phyloP scores from a whole-genome alignment of 192 early-diverging fungal species.

The Umbelopsis vinacea region DNA sequence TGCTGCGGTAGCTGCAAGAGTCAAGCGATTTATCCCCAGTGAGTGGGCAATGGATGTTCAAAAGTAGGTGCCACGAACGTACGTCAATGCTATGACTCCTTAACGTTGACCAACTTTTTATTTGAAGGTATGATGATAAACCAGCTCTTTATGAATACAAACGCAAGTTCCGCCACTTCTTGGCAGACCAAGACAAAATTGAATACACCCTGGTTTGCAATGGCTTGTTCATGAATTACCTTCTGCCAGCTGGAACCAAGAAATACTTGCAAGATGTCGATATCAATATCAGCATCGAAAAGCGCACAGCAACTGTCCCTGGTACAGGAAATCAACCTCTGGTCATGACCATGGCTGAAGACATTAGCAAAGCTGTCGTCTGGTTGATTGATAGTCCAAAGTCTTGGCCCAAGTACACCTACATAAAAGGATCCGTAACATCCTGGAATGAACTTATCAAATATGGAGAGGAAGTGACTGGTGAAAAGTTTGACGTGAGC shows the following conservation, averaged over 20 bases:
- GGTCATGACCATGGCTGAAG: not conserved
- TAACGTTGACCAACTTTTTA: not conserved
- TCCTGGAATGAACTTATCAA: not conserved
- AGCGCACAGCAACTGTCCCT: not conserved
- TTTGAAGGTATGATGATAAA: not conserved
- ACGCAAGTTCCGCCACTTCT: not conserved
- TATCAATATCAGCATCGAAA: not conserved
- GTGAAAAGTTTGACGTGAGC: not conserved
- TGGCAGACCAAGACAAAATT: not conserved
- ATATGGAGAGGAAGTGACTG: conserved; percentile 7
- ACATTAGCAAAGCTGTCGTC: conserved; percentile 2
- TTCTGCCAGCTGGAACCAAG: not conserved
- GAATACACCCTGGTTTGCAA: conserved; percentile 1
- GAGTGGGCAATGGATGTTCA: not conserved
- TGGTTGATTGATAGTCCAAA: not conserved
- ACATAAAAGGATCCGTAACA: not conserved
- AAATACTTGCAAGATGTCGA: not conserved
- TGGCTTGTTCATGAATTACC: conserved; percentile 10
- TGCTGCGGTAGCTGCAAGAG: not conserved
- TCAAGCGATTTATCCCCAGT: conserved; percentile 12
- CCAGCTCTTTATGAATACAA: not conserved
- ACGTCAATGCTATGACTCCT: not conserved
- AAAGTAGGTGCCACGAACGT: not conserved
- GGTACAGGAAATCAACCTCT: not conserved
- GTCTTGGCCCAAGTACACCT: conserved; percentile 9